These are phyloP conservation scores for Phytophthora sp. DNA, from an alignment of 352 stramenopile species.

Conservation along the genomic window DNA sequence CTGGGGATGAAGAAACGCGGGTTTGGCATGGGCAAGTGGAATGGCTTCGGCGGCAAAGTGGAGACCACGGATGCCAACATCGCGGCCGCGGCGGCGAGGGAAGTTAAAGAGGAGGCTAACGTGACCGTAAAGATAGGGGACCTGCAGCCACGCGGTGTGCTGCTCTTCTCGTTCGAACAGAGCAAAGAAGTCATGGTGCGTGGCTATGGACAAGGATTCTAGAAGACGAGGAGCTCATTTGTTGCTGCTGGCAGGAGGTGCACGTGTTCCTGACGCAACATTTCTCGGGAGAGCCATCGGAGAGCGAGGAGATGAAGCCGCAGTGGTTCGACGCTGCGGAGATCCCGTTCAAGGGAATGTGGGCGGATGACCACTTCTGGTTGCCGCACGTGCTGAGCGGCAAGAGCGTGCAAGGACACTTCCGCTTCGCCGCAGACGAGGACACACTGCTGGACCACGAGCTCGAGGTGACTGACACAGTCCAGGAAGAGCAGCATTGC, in stretches of 20 bases:
- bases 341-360: conserved; percentile 89
- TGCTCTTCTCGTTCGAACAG: conserved; percentile 73
- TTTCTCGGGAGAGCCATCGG: conserved; percentile 71
- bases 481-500: too few relatives aligned
- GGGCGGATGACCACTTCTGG: conserved; percentile 86
- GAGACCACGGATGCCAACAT: conserved; percentile 72
- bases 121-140: conserved; percentile 49
- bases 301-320: conserved; percentile 91
- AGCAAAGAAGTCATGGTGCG: conserved; percentile 62
- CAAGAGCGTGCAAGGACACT: conserved; percentile 69
- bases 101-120: conserved; percentile 77
- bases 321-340: conserved; percentile 69
- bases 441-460: conserved; percentile 66
- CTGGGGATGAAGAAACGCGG: conserved; percentile 91
- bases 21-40: conserved; percentile 91
- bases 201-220: conserved; percentile 1
- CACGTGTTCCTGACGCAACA: conserved; percentile 79
- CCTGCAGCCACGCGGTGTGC: conserved; percentile 42
- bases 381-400: conserved; percentile 77
- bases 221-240: neutral
- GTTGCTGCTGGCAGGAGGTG: conserved; percentile 53
- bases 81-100: conserved; percentile 56
- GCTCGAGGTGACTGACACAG: conserved; percentile 39
- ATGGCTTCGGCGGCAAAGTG: conserved; percentile 92
- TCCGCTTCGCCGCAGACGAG: conserved; percentile 78